Base-by-base conservation (phyloP, 2,329 filamentous ascomycete species). In the Aschersonia sp. region DNA sequence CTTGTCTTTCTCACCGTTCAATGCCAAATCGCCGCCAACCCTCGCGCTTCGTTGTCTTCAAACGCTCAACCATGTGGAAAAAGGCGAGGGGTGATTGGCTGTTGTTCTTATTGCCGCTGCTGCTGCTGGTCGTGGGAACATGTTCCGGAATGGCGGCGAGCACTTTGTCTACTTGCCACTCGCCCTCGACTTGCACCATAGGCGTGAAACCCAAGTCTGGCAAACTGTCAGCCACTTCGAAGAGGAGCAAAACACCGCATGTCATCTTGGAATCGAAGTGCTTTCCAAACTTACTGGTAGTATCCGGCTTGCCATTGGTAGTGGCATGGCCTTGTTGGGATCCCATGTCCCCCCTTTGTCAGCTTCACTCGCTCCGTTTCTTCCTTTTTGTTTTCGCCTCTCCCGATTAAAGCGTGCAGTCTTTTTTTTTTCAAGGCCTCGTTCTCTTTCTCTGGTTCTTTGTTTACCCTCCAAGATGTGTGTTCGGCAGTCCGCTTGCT, bases 41-140 rank as follows among this genome's bases (percentile, higher is more conserved):
- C 67, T 95, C 92, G 51, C 92, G 84, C 66, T 94, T 94, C 51
- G 86, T 95, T 6, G 89, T 95, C 76, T 98, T 98, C 49, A 98
- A 77, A 45, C 86, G 84, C 66, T 94, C 86, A 52, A 98, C 78
- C 51, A 95, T 74, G 70, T 98, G 92, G 66, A 98, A 94, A 71
- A 95, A 97, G 35, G 88, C 79, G 9, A 97, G 62, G 1, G 90
- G 89, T 0, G 88, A 92, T 50, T 71, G 64, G 6, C 84, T 75
- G 12, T 37, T 22, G 22, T 22, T 22, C 22, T 22, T 22, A 3
- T 22, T 22, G 22, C 22, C 3, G 22, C 22, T 22, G 22, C 22
- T 22, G 22, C 22, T 22, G 48, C 77, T 71, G 54, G 81, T 72
- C 30, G 67, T 58, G 2, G 76, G 77, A 73, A 75, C 52, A 45